These are phyloP conservation scores for Xylaria sp. DNA, from an alignment of 2,329 filamentous ascomycete species.

Conservation along the genomic window DNA sequence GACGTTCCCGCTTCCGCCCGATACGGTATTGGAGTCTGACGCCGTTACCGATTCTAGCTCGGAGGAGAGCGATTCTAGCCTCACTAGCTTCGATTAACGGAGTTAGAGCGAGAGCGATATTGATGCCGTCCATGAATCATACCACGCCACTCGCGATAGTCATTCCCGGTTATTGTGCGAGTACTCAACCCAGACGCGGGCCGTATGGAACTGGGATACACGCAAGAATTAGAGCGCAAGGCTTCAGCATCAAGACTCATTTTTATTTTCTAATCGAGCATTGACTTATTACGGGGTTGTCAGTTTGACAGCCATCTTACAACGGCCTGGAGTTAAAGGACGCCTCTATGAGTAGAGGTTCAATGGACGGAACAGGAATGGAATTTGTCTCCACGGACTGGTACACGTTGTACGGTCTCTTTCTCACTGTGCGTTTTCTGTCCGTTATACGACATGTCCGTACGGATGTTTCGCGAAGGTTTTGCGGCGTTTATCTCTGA, in stretches of 20 bases:
- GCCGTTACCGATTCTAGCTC: constrained; percentile 18
- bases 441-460: not conserved
- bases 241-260: not conserved
- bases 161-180: not conserved
- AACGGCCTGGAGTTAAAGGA: constrained; percentile 5
- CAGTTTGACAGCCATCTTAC: not conserved
- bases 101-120: not conserved
- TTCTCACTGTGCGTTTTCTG: not conserved
- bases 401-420: not conserved
- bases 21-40: constrained; percentile 3
- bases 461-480: not conserved
- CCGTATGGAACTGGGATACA: not conserved
- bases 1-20: not conserved
- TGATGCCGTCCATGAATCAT: not conserved
- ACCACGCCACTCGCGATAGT: not conserved
- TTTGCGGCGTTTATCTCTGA: not conserved
- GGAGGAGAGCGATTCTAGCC: constrained; percentile 16
- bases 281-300: not conserved
- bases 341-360: not conserved
- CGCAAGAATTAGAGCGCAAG: not conserved
- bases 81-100: not conserved
- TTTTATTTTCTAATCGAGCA: not conserved
- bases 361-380: not conserved
- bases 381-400: not conserved
- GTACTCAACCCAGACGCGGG: not conserved